These are phyloP conservation scores for Rugonectria rugulosa DNA, from an alignment of 2,329 filamentous ascomycete species.

Conservation along the genomic window DNA sequence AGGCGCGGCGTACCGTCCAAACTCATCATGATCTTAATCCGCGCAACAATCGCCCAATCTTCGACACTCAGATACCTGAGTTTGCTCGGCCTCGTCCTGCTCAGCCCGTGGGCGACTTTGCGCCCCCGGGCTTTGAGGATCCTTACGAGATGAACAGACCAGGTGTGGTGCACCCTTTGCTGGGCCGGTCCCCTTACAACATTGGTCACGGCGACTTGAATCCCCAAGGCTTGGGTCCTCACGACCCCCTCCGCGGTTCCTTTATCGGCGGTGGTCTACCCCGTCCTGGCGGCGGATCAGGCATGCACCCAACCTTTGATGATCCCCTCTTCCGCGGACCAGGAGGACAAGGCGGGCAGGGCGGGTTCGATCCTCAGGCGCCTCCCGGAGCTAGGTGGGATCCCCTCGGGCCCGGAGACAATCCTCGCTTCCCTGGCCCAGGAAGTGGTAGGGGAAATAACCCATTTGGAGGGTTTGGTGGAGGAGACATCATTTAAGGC, in stretches of 20 bases:
- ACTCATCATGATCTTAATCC: constrained; percentile 60
- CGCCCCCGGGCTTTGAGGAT: constrained; percentile 91
- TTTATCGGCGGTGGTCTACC: constrained; percentile 69
- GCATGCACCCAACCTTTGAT: constrained; percentile 97
- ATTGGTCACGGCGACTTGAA: constrained; percentile 90
- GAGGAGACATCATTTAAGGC: constrained; percentile 43
- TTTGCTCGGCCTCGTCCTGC: constrained; percentile 66
- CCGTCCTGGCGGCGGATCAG: constrained; percentile 69
- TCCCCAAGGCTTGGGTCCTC: constrained; percentile 82
- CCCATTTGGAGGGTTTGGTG: constrained; percentile 49
- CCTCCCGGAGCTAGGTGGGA: constrained; percentile 94
- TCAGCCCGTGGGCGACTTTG: constrained; percentile 73
- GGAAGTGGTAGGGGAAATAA: constrained; percentile 48
- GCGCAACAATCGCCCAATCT: constrained; percentile 68
- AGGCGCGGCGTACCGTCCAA: constrained; percentile 50
- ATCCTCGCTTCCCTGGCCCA: constrained; percentile 55
- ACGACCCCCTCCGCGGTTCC: constrained; percentile 78
- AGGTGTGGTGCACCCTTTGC: constrained; percentile 29
- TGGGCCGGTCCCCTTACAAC: constrained; percentile 65
- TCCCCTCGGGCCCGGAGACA: constrained; percentile 75
- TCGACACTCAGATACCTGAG: constrained; percentile 70
- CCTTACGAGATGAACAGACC: constrained; percentile 84
- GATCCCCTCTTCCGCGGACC: constrained; percentile 77
- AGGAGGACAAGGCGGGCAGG: constrained; percentile 45
- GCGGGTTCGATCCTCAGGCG: constrained; percentile 67